Evolutionary conservation across 176 grass and related monocot species (phyloP).

Genomic region (Aegilops sharonensis): DNA sequence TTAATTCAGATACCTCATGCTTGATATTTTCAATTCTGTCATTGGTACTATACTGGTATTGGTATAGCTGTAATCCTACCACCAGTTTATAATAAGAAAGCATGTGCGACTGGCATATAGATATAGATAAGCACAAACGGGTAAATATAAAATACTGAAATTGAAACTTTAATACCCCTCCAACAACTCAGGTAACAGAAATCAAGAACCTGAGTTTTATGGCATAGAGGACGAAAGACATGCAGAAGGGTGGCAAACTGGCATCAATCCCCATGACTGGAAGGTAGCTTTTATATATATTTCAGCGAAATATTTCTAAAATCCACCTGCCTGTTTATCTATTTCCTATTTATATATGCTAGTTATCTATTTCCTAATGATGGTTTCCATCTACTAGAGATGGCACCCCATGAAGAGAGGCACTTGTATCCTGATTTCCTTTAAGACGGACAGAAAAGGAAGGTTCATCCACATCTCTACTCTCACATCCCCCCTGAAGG

Average conservation of each 20-base stretch:
- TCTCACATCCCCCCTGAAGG: neutral
- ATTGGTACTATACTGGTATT: neutral
- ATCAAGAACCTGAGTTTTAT: neutral
- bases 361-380: neutral
- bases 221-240: neutral
- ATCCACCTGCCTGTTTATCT: neutral
- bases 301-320: neutral
- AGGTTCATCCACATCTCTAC: neutral
- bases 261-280: neutral
- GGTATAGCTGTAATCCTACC: neutral
- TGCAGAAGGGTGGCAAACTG: neutral
- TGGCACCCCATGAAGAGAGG: neutral
- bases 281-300: neutral
- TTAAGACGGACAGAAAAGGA: neutral
- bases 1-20: neutral
- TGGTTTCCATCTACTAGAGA: conserved; percentile 9
- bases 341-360: neutral
- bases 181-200: neutral
- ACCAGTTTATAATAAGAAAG: conserved; percentile 9
- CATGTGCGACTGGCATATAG: neutral
- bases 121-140: neutral
- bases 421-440: neutral
- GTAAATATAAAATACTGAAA: conserved; percentile 6
- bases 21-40: neutral
- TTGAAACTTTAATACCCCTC: neutral